Evolutionary conservation across 2,329 filamentous ascomycete genomes (phyloP).

Genomic region (Colletotrichum spaethianum): DNA sequence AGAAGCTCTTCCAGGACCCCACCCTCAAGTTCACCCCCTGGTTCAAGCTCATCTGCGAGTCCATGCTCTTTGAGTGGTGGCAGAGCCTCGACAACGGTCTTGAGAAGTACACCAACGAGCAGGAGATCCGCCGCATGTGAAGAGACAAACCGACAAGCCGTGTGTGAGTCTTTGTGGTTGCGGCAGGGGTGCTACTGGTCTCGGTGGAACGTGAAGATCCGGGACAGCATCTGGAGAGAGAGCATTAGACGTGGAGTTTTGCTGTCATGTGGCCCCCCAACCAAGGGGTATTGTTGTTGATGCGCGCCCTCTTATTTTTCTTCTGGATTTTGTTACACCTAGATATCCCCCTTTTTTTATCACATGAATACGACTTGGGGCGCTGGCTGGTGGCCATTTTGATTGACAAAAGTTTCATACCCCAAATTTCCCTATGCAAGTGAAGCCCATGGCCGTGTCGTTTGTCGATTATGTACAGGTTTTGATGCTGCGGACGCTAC

Average conservation of each 20-base stretch:
- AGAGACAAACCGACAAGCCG: background rate
- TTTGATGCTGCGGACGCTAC: background rate
- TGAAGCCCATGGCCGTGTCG: background rate
- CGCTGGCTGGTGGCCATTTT: background rate
- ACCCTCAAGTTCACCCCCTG: conserved; percentile 92
- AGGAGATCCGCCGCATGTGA: conserved; percentile 87
- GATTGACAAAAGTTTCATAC: background rate
- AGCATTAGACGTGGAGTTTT: conserved; percentile 9
- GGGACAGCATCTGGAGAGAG: background rate
- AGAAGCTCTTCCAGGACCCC: conserved; percentile 87
- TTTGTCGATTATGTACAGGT: background rate
- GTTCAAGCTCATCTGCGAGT: conserved; percentile 99
- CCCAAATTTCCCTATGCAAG: background rate
- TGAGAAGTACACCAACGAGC: conserved; percentile 89
- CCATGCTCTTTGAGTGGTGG: conserved; percentile 99
- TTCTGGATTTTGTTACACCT: conserved; percentile 4
- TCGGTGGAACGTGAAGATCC: background rate
- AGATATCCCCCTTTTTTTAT: conserved; percentile 27
- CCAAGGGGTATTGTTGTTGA: background rate
- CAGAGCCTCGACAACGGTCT: conserved; percentile 83
- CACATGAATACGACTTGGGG: conserved; percentile 16
- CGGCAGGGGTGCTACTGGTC: background rate
- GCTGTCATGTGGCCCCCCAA: background rate
- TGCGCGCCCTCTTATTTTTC: background rate
- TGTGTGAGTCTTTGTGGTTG: background rate